Evolutionary conservation across 768 basidiomycete genomes (phyloP).

Genomic region (Tulasnella sp.): DNA sequence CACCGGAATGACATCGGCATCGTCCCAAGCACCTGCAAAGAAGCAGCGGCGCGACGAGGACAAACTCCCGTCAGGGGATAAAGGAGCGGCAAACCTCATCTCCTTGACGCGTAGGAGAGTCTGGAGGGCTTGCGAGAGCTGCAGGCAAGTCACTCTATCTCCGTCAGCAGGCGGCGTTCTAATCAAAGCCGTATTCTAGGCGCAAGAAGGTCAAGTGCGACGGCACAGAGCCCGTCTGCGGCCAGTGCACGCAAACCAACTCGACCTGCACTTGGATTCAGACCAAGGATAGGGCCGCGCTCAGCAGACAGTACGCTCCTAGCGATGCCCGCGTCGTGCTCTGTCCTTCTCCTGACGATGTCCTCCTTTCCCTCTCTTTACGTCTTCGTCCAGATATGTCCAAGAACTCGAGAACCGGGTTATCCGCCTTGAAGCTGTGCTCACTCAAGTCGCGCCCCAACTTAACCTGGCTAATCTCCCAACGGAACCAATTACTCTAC

Average conservation of each 20-base stretch:
- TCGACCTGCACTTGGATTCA: constrained; percentile 86
- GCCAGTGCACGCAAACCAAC: constrained; percentile 69
- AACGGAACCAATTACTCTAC: constrained; percentile 23
- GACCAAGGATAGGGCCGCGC: constrained; percentile 84
- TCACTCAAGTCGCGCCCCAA: constrained; percentile 73
- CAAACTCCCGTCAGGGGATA: constrained; percentile 46
- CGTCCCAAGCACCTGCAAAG: constrained; percentile 41
- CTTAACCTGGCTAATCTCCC: constrained; percentile 55
- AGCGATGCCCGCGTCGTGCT: background rate
- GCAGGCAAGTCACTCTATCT: constrained; percentile 54
- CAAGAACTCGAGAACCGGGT: constrained; percentile 86
- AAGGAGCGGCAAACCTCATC: constrained; percentile 59
- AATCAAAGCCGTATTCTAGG: constrained; percentile 42
- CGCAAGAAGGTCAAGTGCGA: constrained; percentile 94
- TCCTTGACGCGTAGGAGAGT: constrained; percentile 67
- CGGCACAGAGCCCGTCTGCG: constrained; percentile 80
- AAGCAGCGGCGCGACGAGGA: constrained; percentile 74
- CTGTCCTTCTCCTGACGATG: constrained; percentile 28
- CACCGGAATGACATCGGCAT: background rate
- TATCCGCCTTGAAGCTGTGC: constrained; percentile 84
- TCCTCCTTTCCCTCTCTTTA: background rate
- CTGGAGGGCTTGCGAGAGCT: constrained; percentile 87
- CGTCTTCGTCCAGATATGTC: constrained; percentile 59
- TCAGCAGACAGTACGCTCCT: constrained; percentile 74
- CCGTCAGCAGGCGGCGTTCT: constrained; percentile 25